These are phyloP conservation scores for Trichophyton simii DNA, from an alignment of 2,329 filamentous ascomycete genomes.

Conservation along the genomic window DNA sequence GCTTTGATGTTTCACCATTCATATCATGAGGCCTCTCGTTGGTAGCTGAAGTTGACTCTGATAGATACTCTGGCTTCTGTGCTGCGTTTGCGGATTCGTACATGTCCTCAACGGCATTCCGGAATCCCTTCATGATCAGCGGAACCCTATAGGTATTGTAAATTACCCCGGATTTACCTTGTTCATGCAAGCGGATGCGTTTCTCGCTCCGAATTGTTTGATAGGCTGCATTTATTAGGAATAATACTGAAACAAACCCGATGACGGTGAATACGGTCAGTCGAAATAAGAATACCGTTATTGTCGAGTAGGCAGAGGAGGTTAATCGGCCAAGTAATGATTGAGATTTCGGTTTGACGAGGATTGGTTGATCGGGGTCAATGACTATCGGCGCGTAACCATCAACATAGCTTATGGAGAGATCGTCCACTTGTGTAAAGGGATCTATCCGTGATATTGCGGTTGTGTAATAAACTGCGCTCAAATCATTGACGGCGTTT, in stretches of 20 bases:
- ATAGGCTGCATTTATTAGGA: slow-evolving; percentile 61
- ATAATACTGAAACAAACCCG: slow-evolving; percentile 58
- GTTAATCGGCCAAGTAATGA: slow-evolving; percentile 13
- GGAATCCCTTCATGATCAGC: slow-evolving; percentile 61
- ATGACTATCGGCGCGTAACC: slow-evolving; percentile 66
- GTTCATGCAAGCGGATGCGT: slow-evolving; percentile 64
- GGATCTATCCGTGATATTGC: slow-evolving; percentile 66
- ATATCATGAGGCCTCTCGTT: not conserved
- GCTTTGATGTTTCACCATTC: not conserved
- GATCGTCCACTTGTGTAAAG: slow-evolving; percentile 52
- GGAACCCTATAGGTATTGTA: slow-evolving; percentile 63
- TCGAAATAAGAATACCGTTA: slow-evolving; percentile 50
- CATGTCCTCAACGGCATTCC: slow-evolving; percentile 61
- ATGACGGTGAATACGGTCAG: slow-evolving; percentile 57
- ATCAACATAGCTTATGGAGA: slow-evolving; percentile 60
- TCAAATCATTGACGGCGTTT: slow-evolving; percentile 78
- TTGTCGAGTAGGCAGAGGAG: slow-evolving; percentile 20
- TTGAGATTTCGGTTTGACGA: slow-evolving; percentile 20
- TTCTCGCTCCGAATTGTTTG: slow-evolving; percentile 64
- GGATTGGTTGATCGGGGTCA: slow-evolving; percentile 36
- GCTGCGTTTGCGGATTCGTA: slow-evolving; percentile 60
- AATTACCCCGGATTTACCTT: slow-evolving; percentile 54
- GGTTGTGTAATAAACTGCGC: slow-evolving; percentile 72
- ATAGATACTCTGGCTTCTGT: slow-evolving; percentile 60
- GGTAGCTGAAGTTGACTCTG: slow-evolving; percentile 36